Evolutionary conservation across 352 stramenopile genomes (phyloP).

Genomic region (Phytophthora citrophthora): DNA sequence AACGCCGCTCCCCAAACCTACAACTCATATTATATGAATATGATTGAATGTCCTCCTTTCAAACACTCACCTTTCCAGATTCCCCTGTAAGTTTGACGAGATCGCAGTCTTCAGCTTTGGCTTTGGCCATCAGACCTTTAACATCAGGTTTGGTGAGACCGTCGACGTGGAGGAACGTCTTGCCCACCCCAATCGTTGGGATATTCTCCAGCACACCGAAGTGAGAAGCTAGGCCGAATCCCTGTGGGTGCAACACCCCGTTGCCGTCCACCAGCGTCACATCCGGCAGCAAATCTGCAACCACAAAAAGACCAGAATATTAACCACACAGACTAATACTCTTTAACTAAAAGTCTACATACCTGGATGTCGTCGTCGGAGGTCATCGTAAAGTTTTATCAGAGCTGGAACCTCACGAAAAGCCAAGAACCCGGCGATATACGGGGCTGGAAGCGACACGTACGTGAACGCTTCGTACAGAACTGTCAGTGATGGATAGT

Average conservation of each 20-base stretch:
- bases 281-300: conserved; percentile 71
- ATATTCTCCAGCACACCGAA: conserved; percentile 91
- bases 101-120: conserved; percentile 37
- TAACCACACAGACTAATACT: neutral
- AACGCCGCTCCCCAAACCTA: conserved; percentile 81
- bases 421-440: conserved; percentile 83
- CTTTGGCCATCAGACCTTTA: conserved; percentile 56
- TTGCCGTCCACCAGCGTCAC: conserved; percentile 95
- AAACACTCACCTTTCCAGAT: conserved; percentile 55
- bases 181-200: conserved; percentile 91
- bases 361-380: conserved; percentile 62
- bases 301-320: neutral
- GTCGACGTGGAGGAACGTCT: conserved; percentile 91
- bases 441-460: conserved; percentile 77
- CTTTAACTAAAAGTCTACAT: neutral
- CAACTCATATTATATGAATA: conserved; percentile 8
- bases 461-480: conserved; percentile 89
- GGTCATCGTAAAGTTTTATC: conserved; percentile 68
- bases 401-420: conserved; percentile 83
- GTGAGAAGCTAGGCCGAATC: conserved; percentile 93
- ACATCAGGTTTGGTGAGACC: conserved; percentile 80
- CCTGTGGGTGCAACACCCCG: conserved; percentile 85
- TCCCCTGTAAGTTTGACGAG: conserved; percentile 56
- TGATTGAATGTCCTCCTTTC: neutral
- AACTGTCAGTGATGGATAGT: conserved; percentile 63